Evolutionary conservation across 2,329 filamentous ascomycete genomes (phyloP).

Genomic region (Claviceps africana): DNA sequence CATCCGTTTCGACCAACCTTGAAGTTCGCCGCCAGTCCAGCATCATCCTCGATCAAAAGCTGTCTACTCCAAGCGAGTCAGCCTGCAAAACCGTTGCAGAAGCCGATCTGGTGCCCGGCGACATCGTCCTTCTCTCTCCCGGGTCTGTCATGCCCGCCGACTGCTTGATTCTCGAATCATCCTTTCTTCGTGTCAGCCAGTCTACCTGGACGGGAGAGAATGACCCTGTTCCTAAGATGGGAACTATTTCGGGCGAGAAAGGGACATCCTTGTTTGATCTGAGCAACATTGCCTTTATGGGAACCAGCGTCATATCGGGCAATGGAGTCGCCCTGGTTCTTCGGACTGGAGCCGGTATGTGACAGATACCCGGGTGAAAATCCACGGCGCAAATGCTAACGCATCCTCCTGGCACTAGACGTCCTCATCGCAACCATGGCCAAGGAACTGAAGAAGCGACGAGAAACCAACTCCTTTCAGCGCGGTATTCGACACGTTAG

Average conservation of each 20-base stretch:
- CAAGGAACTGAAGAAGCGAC: constrained; percentile 12
- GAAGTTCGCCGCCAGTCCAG: constrained; percentile 9
- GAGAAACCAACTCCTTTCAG: constrained; percentile 15
- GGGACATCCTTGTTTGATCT: constrained; percentile 13
- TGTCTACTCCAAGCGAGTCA: not conserved
- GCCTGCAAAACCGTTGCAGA: constrained; percentile 5
- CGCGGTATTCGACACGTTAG: constrained; percentile 16
- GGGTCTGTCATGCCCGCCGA: constrained; percentile 16
- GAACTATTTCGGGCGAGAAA: constrained; percentile 9
- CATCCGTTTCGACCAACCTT: constrained; percentile 12
- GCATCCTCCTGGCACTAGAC: constrained; percentile 3
- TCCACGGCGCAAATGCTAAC: not conserved
- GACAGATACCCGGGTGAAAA: no score
- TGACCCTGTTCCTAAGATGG: constrained; percentile 12
- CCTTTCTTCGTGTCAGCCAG: constrained; percentile 15
- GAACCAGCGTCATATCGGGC: constrained; percentile 16
- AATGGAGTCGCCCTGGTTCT: constrained; percentile 14
- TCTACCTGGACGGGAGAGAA: constrained; percentile 19
- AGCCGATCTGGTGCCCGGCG: constrained; percentile 13
- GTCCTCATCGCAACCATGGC: constrained; percentile 15
- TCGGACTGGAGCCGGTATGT: constrained; percentile 10
- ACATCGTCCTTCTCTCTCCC: constrained; percentile 11
- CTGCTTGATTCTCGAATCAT: constrained; percentile 14
- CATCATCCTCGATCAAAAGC: not conserved
- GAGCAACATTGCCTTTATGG: constrained; percentile 15